Conservation (phyloP, 352 stramenopile species). For the Thraustochytrium striatum region DNA sequence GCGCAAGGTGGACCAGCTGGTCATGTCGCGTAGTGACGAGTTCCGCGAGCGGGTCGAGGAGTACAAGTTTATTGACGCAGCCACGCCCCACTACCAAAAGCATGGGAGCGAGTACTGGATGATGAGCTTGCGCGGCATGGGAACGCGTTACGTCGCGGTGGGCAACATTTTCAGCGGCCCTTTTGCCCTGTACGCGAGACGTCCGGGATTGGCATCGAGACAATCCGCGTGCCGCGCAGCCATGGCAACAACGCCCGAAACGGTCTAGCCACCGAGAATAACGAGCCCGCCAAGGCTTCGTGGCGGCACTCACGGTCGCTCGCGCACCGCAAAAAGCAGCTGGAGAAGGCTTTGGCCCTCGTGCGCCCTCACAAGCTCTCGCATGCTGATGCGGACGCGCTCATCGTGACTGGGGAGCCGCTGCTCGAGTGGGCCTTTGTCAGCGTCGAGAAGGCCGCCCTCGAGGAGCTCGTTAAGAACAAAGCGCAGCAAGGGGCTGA, state of each 20-base stretch:
- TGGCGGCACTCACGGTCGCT: conserved; percentile 24
- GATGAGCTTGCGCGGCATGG: conserved; percentile 75
- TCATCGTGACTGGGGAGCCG: conserved; percentile 7
- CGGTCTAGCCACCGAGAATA: not conserved
- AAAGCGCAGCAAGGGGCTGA: too few species aligned
- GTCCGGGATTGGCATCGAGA: conserved; percentile 30
- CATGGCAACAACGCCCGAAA: not conserved
- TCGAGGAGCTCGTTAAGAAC: not conserved
- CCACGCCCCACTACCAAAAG: conserved; percentile 75
- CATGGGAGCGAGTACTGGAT: conserved; percentile 78
- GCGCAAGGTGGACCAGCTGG: conserved; percentile 60
- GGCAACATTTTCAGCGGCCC: conserved; percentile 83
- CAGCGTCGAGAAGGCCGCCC: conserved; percentile 11
- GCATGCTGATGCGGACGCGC: conserved; percentile 19
- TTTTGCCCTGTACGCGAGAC: conserved; percentile 63
- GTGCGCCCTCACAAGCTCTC: conserved; percentile 16
- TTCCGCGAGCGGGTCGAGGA: conserved; percentile 81
- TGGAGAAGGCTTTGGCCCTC: not conserved
- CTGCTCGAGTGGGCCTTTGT: conserved; percentile 47
- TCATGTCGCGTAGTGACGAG: conserved; percentile 72
- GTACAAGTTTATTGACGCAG: conserved; percentile 77
- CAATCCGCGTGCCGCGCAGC: not conserved
- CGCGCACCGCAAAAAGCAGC: not conserved
- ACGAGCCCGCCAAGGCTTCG: not conserved
- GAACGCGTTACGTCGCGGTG: conserved; percentile 76